These are phyloP conservation scores for Diaporthe humulicola DNA, from an alignment of 2,329 filamentous ascomycete species.

Conservation along the genomic window DNA sequence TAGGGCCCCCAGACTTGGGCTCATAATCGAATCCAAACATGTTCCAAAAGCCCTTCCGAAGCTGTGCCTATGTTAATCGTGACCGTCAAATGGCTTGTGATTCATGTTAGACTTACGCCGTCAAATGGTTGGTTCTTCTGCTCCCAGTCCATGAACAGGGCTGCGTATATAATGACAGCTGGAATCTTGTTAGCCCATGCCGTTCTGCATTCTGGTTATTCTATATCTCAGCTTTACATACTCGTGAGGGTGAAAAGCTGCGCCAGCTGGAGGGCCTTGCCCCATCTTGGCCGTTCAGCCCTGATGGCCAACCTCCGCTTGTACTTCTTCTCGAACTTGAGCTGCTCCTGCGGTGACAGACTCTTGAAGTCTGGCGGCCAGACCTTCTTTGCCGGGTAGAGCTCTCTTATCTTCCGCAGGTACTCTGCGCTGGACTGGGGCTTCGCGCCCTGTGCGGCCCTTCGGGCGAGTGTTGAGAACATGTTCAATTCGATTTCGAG, in stretches of 20 bases:
- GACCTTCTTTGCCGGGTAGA: slow-evolving; percentile 75
- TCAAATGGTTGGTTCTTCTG: slow-evolving; percentile 62
- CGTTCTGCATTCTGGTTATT: too few species aligned
- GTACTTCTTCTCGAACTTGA: slow-evolving; percentile 83
- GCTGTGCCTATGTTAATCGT: slow-evolving; percentile 40
- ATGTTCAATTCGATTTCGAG: slow-evolving; percentile 49
- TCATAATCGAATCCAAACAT: slow-evolving; percentile 37
- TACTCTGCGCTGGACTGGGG: slow-evolving; percentile 41
- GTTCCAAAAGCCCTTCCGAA: slow-evolving; percentile 45
- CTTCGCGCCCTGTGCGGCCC: slow-evolving; percentile 51
- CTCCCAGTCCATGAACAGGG: slow-evolving; percentile 73
- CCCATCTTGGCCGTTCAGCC: slow-evolving; percentile 73
- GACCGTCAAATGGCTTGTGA: neutral
- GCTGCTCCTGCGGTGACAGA: slow-evolving; percentile 79
- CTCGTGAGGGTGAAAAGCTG: slow-evolving; percentile 72
- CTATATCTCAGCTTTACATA: slow-evolving; percentile 51
- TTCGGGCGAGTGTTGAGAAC: slow-evolving; percentile 61
- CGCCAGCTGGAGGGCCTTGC: slow-evolving; percentile 73
- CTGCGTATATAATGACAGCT: slow-evolving; percentile 68
- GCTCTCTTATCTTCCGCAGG: slow-evolving; percentile 55
- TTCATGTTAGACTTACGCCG: slow-evolving; percentile 52
- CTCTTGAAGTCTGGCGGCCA: slow-evolving; percentile 84
- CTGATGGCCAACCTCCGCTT: slow-evolving; percentile 76
- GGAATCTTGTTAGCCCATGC: neutral
- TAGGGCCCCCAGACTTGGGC: slow-evolving; percentile 12